Conservation (phyloP, 2,329 filamentous ascomycete genomes). For the Trichoderma atrobrunneum region DNA sequence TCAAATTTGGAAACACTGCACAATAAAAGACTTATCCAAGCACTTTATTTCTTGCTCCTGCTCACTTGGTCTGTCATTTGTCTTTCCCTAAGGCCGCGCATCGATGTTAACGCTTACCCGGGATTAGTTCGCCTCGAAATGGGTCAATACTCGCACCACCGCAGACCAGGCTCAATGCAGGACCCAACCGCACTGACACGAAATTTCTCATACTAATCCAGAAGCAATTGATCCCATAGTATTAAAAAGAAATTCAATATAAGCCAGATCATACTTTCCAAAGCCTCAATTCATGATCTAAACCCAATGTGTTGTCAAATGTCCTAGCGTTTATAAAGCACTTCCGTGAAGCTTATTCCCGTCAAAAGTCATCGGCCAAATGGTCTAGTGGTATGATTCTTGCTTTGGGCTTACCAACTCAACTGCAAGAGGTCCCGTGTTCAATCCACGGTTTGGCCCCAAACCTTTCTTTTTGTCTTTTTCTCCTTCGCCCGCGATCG, state of each 20-base stretch:
- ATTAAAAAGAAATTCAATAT: not conserved
- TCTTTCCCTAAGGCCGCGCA: not conserved
- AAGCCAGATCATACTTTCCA: not conserved
- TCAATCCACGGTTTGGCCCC: conserved; percentile 22
- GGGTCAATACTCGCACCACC: not conserved
- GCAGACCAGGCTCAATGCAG: not conserved
- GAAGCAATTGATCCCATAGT: not conserved
- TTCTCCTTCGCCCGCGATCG: too few species aligned
- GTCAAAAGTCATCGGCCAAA: conserved; percentile 14
- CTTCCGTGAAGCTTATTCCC: not conserved
- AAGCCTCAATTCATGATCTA: not conserved
- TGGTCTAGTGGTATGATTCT: conserved; percentile 23
- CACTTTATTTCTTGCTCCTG: not conserved
- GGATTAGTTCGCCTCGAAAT: not conserved
- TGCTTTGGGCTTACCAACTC: conserved; percentile 18
- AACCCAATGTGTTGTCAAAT: not conserved
- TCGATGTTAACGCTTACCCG: not conserved
- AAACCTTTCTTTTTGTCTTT: conserved; percentile 23
- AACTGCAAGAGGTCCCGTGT: conserved; percentile 22
- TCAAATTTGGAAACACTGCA: not conserved
- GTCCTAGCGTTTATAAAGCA: not conserved
- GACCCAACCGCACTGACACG: not conserved
- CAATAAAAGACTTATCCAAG: not conserved
- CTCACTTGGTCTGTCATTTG: not conserved
- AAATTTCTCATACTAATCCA: not conserved